A percentile compares a stretch with the other conserved stretches of the same genome.
phyloP scores from a whole-genome alignment of 2,329 filamentous ascomycete genomes.

The Pseudocercospora vitis region DNA sequence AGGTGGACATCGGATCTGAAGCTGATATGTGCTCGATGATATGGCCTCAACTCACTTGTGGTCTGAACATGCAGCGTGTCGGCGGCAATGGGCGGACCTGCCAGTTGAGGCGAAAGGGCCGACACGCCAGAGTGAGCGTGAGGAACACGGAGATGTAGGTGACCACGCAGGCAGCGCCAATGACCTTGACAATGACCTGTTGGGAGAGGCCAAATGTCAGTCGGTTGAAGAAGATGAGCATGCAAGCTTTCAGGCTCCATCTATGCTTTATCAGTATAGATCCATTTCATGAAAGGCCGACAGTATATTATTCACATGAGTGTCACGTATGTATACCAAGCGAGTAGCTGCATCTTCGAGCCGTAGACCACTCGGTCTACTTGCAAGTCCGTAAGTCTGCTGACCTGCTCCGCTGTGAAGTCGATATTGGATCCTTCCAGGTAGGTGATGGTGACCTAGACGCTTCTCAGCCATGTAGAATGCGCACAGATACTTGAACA shows the following conservation, averaged over 20 bases:
- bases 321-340: slow-evolving; percentile 39
- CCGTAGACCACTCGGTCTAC: slow-evolving; percentile 36
- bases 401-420: slow-evolving; percentile 24
- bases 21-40: too few species aligned
- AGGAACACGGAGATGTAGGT: slow-evolving; percentile 38
- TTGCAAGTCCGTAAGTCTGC: slow-evolving; percentile 33
- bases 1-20: not conserved
- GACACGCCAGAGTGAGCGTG: slow-evolving; percentile 36
- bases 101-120: slow-evolving; percentile 35
- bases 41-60: slow-evolving; percentile 20
- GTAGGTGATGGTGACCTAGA: slow-evolving; percentile 33
- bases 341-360: slow-evolving; percentile 42
- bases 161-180: slow-evolving; percentile 31
- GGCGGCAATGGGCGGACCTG: slow-evolving; percentile 33
- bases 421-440: slow-evolving; percentile 36
- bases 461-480: not conserved
- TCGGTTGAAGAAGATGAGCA: slow-evolving; percentile 37
- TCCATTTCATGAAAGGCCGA: slow-evolving; percentile 14
- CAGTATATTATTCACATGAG: slow-evolving; percentile 14
- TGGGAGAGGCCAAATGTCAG: slow-evolving; percentile 39
- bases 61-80: slow-evolving; percentile 32
- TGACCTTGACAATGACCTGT: slow-evolving; percentile 35
- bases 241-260: slow-evolving; percentile 30
- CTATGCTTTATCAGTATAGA: slow-evolving; percentile 36
- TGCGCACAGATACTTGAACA: not conserved